Evolutionary conservation across 768 basidiomycete genomes (phyloP).

Genomic region (Paxillus involutus): DNA sequence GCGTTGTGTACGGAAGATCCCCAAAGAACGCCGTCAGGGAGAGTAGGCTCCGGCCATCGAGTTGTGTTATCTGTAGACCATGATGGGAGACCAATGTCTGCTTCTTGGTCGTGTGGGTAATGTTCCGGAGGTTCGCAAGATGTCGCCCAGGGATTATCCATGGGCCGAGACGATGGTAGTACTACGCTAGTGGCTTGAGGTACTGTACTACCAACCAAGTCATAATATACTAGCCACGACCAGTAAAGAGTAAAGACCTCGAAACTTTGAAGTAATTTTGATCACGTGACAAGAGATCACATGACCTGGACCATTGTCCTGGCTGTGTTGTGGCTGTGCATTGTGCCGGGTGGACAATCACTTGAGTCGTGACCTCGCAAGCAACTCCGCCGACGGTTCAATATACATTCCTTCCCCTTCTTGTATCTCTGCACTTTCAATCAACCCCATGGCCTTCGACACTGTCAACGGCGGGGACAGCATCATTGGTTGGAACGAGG

Average conservation of each 20-base stretch:
- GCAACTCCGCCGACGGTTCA: slow-evolving; percentile 10
- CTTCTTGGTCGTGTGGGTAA: slow-evolving; percentile 39
- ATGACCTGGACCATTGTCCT: not conserved
- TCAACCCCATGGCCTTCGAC: slow-evolving; percentile 25
- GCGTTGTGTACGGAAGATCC: slow-evolving; percentile 5
- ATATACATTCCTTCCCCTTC: slow-evolving; percentile 6
- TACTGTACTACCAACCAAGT: slow-evolving; percentile 1
- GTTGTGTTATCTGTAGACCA: slow-evolving; percentile 50
- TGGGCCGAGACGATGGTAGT: slow-evolving; percentile 19
- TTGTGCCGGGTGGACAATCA: not conserved
- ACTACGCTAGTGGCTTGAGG: not conserved
- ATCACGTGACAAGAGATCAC: not conserved
- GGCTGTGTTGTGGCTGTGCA: not conserved
- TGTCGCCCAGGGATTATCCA: slow-evolving; percentile 81
- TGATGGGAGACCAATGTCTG: slow-evolving; percentile 56
- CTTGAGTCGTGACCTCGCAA: not conserved
- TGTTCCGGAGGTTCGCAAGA: slow-evolving; percentile 59
- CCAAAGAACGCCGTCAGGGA: slow-evolving; percentile 44
- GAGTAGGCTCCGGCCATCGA: slow-evolving; percentile 50
- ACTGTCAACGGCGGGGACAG: slow-evolving; percentile 29
- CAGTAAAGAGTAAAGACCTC: too few relatives aligned
- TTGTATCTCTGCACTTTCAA: not conserved
- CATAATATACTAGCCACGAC: too few relatives aligned
- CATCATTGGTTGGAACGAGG: slow-evolving; percentile 69
- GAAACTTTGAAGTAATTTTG: not conserved